These are phyloP conservation scores for Globisporangium uncinulatum DNA, from an alignment of 352 stramenopile species.

Conservation along the genomic window DNA sequence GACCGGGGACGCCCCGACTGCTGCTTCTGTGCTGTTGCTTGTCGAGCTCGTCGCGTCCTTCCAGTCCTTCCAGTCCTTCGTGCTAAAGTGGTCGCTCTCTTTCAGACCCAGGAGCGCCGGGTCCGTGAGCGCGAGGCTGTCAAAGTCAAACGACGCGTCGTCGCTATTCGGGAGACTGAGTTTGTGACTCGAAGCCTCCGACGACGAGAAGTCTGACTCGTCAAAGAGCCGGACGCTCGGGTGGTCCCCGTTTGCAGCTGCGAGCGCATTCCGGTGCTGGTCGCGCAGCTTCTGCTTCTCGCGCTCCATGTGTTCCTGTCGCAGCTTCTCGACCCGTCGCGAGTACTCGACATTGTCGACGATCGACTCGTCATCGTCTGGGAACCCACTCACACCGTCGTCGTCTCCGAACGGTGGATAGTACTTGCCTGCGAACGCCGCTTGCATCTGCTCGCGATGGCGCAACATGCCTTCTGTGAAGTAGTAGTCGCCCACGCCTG, in stretches of 20 bases:
- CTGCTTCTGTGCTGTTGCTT: background rate
- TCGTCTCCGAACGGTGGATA: slow-evolving; percentile 20
- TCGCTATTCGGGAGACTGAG: slow-evolving; percentile 15
- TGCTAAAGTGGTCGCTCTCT: background rate
- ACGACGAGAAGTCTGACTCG: slow-evolving; percentile 21
- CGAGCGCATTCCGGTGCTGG: slow-evolving; percentile 5
- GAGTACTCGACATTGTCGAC: slow-evolving; percentile 22
- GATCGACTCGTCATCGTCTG: slow-evolving; percentile 31
- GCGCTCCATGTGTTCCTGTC: slow-evolving; percentile 56
- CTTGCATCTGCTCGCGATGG: slow-evolving; percentile 28
- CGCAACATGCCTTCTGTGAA: slow-evolving; percentile 38
- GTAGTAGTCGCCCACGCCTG: slow-evolving; percentile 41
- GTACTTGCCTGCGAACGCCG: slow-evolving; percentile 15
- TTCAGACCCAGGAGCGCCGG: background rate
- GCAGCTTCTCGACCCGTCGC: slow-evolving; percentile 44
- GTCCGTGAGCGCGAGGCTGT: slow-evolving; percentile 28
- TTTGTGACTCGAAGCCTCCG: background rate
- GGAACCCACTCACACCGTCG: slow-evolving; percentile 26
- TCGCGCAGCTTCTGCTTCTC: slow-evolving; percentile 46
- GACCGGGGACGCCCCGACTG: background rate
- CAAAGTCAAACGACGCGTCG: slow-evolving; percentile 36
- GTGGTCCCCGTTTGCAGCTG: slow-evolving; percentile 9
- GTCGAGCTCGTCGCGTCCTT: background rate
- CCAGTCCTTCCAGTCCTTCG: background rate
- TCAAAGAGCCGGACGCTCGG: slow-evolving; percentile 34